Conservation (phyloP, 2,329 filamentous ascomycete genomes). For the Neoscytalidium dimidiatum region DNA sequence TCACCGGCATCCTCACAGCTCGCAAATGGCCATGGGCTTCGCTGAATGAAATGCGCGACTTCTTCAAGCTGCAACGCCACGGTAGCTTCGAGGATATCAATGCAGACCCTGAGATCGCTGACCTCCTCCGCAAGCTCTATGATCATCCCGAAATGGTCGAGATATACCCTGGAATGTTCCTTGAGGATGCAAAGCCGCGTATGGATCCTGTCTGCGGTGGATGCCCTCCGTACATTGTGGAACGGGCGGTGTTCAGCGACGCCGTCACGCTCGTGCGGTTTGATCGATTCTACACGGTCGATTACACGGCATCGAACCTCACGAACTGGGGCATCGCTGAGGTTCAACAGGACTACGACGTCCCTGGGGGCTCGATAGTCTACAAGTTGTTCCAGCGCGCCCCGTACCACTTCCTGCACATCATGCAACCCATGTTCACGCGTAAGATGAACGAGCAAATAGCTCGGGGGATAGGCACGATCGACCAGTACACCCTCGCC, state of each 20-base stretch:
- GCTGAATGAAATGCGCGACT: constrained; percentile 65
- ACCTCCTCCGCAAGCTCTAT: constrained; percentile 61
- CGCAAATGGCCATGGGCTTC: constrained; percentile 63
- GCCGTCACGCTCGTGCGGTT: constrained; percentile 61
- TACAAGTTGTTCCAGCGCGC: constrained; percentile 55
- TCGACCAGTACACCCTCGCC: constrained; percentile 1
- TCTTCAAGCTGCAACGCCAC: constrained; percentile 62
- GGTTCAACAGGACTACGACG: constrained; percentile 27
- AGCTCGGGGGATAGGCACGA: constrained; percentile 19
- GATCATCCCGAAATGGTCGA: constrained; percentile 67
- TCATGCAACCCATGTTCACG: constrained; percentile 23
- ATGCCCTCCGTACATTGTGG: constrained; percentile 56
- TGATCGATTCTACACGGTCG: constrained; percentile 60
- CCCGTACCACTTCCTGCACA: constrained; percentile 40
- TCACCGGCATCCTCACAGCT: constrained; percentile 63
- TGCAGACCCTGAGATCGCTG: constrained; percentile 56
- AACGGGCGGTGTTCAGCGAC: constrained; percentile 60
- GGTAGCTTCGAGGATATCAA: constrained; percentile 62
- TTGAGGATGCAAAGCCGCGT: constrained; percentile 58
- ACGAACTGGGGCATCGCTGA: constrained; percentile 52
- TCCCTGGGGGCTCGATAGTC: constrained; percentile 48
- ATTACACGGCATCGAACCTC: constrained; percentile 36
- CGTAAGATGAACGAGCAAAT: constrained; percentile 20
- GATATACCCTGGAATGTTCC: constrained; percentile 67
- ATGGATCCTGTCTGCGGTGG: constrained; percentile 56